Conservation (phyloP, 805 yeast genomes). For the Debaryomyces hansenii region DNA sequence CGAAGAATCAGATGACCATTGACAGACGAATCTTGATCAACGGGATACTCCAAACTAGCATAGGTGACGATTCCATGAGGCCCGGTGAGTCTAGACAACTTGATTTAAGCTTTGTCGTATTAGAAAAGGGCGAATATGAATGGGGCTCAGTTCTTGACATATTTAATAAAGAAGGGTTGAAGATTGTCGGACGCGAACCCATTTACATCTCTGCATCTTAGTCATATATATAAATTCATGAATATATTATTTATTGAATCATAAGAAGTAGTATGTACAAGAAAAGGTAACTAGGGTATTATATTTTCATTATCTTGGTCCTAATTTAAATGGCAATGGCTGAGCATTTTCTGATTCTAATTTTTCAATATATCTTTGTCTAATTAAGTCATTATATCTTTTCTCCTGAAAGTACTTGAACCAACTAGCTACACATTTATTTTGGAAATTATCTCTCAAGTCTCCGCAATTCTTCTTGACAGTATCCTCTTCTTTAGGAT, state of each 20-base stretch:
- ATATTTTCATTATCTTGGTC: slow-evolving; percentile 7
- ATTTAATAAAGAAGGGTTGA: slow-evolving; percentile 13
- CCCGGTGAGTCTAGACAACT: slow-evolving; percentile 45
- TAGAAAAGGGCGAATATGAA: slow-evolving; percentile 80
- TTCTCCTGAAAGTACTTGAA: slow-evolving; percentile 87
- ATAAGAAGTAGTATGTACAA: not conserved
- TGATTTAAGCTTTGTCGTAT: slow-evolving; percentile 57
- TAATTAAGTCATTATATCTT: slow-evolving; percentile 72
- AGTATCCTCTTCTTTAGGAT: slow-evolving; percentile 43
- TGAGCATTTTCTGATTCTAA: slow-evolving; percentile 69
- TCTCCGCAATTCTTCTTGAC: slow-evolving; percentile 58
- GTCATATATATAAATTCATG: not conserved
- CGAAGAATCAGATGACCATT: slow-evolving; percentile 27
- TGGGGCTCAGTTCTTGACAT: slow-evolving; percentile 56
- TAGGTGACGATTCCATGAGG: slow-evolving; percentile 36
- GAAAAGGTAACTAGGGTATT: not conserved
- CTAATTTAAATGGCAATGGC: slow-evolving; percentile 32
- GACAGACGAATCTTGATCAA: slow-evolving; percentile 67
- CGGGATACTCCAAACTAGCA: slow-evolving; percentile 66
- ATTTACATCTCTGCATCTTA: slow-evolving; percentile 27
- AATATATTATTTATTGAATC: slow-evolving; percentile 6
- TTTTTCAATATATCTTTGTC: slow-evolving; percentile 65
- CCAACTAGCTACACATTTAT: slow-evolving; percentile 87
- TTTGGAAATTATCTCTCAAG: slow-evolving; percentile 59
- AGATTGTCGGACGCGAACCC: slow-evolving; percentile 31